Conservation (phyloP, 371 early-diverging fungal genomes). For the Parasitella parasitica region DNA sequence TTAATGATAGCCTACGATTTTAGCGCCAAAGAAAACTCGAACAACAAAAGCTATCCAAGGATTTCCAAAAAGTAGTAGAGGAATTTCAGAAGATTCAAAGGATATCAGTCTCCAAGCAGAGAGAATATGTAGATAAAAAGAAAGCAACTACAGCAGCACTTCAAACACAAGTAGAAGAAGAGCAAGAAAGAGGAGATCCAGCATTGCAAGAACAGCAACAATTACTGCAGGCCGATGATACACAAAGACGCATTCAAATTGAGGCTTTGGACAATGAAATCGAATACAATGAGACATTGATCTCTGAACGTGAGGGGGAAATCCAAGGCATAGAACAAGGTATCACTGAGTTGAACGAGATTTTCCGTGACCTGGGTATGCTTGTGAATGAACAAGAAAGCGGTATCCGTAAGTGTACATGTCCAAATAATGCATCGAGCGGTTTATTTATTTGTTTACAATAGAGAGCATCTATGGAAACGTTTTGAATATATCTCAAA, state of each 20-base stretch:
- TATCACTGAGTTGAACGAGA: constrained; percentile 91
- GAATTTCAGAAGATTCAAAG: constrained; percentile 88
- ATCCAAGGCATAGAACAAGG: constrained; percentile 91
- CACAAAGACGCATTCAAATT: constrained; percentile 67
- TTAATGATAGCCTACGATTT: background rate
- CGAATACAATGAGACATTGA: constrained; percentile 89
- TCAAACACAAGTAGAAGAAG: constrained; percentile 26
- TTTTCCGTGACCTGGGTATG: constrained; percentile 94
- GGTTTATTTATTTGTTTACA: background rate
- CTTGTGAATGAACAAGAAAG: constrained; percentile 95
- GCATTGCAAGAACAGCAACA: constrained; percentile 35
- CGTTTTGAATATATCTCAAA: constrained; percentile 75
- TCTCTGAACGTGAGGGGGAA: constrained; percentile 91
- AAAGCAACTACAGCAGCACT: constrained; percentile 50
- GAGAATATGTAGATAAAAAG: constrained; percentile 80
- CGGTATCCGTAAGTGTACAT: constrained; percentile 73
- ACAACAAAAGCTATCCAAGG: constrained; percentile 84
- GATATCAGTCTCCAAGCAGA: constrained; percentile 80
- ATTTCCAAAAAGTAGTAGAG: constrained; percentile 87
- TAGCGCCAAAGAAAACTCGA: constrained; percentile 76
- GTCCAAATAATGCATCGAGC: background rate
- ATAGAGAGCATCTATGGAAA: constrained; percentile 67
- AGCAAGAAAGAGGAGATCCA: constrained; percentile 45
- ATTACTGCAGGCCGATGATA: constrained; percentile 56
- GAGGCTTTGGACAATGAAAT: constrained; percentile 87